Percentiles rank a stretch among this genome's conserved stretches.
Evolutionary conservation across 495 filamentous ascomycete genomes (phyloP).

Genomic region (Chaetomium fimeti): DNA sequence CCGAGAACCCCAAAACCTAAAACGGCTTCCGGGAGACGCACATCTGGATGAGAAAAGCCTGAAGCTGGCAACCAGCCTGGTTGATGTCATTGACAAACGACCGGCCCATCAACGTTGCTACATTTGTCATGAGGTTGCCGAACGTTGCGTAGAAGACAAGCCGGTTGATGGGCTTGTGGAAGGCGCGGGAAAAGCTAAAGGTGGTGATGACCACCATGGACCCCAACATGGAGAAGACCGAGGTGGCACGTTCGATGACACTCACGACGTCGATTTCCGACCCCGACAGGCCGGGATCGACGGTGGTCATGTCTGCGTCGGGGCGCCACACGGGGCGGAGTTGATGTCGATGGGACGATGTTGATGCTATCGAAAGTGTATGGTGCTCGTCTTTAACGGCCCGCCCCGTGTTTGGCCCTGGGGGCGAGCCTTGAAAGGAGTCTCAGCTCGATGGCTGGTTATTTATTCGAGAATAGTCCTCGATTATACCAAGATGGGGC

Average conservation of each 20-base stretch:
- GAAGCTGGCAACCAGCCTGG: slow-evolving; percentile 66
- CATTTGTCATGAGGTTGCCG: slow-evolving; percentile 78
- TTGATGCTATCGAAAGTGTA: not conserved
- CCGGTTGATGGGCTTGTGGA: slow-evolving; percentile 77
- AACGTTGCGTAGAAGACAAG: slow-evolving; percentile 82
- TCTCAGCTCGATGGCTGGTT: not conserved
- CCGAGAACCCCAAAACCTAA: not conserved
- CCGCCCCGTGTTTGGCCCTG: slow-evolving; percentile 6
- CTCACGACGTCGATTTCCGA: slow-evolving; percentile 48
- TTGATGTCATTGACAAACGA: slow-evolving; percentile 48
- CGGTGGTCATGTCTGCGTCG: not conserved
- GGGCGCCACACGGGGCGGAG: slow-evolving; percentile 8
- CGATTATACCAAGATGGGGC: not conserved
- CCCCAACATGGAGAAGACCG: slow-evolving; percentile 68
- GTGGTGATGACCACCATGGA: slow-evolving; percentile 71
- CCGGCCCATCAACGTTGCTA: slow-evolving; percentile 71
- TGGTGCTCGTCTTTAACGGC: not conserved
- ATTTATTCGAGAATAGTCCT: not conserved
- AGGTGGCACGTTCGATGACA: slow-evolving; percentile 64
- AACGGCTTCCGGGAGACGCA: slow-evolving; percentile 37
- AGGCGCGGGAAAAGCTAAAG: slow-evolving; percentile 58
- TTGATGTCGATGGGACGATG: not conserved
- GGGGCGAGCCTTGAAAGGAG: not conserved
- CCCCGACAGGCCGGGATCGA: slow-evolving; percentile 3
- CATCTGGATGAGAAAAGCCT: slow-evolving; percentile 72